These are phyloP conservation scores for Lachancea dasiensis DNA, from an alignment of 805 yeast species.

Conservation along the genomic window DNA sequence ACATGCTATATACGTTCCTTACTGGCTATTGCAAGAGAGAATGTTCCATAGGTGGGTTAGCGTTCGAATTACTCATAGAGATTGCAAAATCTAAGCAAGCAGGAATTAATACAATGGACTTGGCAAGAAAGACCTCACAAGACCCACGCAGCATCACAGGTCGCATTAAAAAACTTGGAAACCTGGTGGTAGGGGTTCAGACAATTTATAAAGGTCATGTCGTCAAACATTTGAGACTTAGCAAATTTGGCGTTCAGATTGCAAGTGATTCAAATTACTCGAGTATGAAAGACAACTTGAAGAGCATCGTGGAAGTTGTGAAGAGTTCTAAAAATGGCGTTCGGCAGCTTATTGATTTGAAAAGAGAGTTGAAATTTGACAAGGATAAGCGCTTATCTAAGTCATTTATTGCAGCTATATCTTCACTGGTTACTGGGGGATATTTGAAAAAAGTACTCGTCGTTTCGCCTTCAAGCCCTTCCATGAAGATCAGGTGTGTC, in stretches of 20 bases:
- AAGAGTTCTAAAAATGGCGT: conserved; percentile 55
- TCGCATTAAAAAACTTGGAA: conserved; percentile 50
- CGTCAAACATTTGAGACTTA: conserved; percentile 49
- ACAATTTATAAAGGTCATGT: conserved; percentile 42
- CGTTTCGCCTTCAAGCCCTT: conserved; percentile 39
- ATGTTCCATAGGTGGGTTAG: conserved; percentile 47
- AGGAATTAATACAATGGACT: conserved; percentile 56
- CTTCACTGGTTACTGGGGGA: conserved; percentile 40
- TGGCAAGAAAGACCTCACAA: conserved; percentile 54
- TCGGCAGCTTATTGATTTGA: conserved; percentile 55
- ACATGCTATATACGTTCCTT: conserved; percentile 50
- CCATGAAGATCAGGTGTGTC: conserved; percentile 43
- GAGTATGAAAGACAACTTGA: conserved; percentile 26
- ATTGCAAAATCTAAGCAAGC: conserved; percentile 50
- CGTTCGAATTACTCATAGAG: conserved; percentile 49
- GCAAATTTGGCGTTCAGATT: conserved; percentile 35
- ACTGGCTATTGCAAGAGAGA: conserved; percentile 52
- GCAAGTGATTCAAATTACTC: conserved; percentile 22
- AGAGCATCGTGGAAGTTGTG: conserved; percentile 41
- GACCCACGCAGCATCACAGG: conserved; percentile 66
- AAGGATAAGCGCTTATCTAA: conserved; percentile 37
- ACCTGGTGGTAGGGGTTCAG: conserved; percentile 40
- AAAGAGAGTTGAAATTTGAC: conserved; percentile 50
- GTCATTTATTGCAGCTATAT: conserved; percentile 44
- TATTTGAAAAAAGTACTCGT: conserved; percentile 49